Evolutionary conservation across 192 early-diverging fungal genomes (phyloP), one percentile per base, ranked within the genome.

Genomic region (Umbelopsis ramanniana): DNA sequence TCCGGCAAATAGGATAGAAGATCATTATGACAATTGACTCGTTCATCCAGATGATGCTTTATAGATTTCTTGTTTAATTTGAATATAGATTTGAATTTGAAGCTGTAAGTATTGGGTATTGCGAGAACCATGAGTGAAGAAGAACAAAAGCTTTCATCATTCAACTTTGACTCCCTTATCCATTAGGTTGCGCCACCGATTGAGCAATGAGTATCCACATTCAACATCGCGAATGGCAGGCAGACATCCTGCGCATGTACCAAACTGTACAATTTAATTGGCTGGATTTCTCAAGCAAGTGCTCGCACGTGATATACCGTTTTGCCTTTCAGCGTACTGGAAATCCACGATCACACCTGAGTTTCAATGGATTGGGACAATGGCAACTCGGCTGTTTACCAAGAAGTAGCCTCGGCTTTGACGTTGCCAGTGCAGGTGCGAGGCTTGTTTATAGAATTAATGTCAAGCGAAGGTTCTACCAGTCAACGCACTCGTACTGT

Each of bases 81-180:
- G 33, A 63, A 63, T 37, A 63, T 63, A 8, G 57, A 63, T 63
- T 63, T 63, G 26, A 63, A 37, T 63, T 63, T 63, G 6, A 63
- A 29, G 6, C 14, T 63, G 57, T 12, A 15, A 17, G 57, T 26
- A 63, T 37, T 63, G 15, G 57, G 37, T 37, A 63, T 63, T 37
- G 35, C 57, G 12, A 63, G 57, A 63, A 63, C 57, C 57, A 63
- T 63, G 35, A 63, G 57, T 29, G 54, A 63, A 63, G 33, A 26
- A 26, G 53, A 10, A 54, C n/a, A 17, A 33, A n/a, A 50, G 17
- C n/a, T 50, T 50, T 50, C 14, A 14, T 54, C 0, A 14, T 7
- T 8, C 53, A 24, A 11, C 1, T 22, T 11, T 52, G 7, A 21
- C 23, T 26, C 10, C 53, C 8, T 54, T 24, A 24, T 54, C 26